Conservation (phyloP, 2,329 filamentous ascomycete species). For the Talaromyces islandicus region DNA sequence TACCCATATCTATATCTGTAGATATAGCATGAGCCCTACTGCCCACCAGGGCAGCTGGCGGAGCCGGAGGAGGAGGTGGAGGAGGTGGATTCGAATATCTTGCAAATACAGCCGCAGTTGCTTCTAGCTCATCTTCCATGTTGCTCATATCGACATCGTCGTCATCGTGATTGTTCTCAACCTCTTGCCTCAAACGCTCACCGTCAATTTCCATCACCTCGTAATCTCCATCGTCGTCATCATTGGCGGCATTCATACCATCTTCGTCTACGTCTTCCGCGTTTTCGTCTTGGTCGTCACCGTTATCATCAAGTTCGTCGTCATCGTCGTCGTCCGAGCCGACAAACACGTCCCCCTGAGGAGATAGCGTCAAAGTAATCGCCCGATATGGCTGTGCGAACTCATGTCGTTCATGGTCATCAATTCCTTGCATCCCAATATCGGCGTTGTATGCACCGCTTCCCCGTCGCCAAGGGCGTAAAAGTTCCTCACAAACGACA, state of each 20-base stretch:
- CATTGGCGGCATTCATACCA: constrained; percentile 14
- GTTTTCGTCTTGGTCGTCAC: constrained; percentile 18
- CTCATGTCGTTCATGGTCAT: constrained; percentile 71
- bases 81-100: constrained; percentile 64
- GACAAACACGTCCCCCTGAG: constrained; percentile 35
- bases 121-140: constrained; percentile 63
- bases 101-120: constrained; percentile 70
- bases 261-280: constrained; percentile 16
- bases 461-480: constrained; percentile 80
- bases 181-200: constrained; percentile 15
- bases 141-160: constrained; percentile 48
- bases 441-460: constrained; percentile 75
- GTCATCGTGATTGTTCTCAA: constrained; percentile 30
- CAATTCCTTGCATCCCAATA: constrained; percentile 71
- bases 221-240: constrained; percentile 39
- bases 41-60: constrained; percentile 10
- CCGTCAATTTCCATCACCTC: constrained; percentile 26
- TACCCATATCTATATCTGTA: constrained; percentile 13
- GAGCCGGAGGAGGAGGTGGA: constrained; percentile 41
- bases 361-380: constrained; percentile 35
- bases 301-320: constrained; percentile 41
- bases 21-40: constrained; percentile 11
- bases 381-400: constrained; percentile 26
- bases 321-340: constrained; percentile 45
- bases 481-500: constrained; percentile 83